Base-by-base conservation (phyloP, 2,329 filamentous ascomycete species). In the Ilyonectria sp. region DNA sequence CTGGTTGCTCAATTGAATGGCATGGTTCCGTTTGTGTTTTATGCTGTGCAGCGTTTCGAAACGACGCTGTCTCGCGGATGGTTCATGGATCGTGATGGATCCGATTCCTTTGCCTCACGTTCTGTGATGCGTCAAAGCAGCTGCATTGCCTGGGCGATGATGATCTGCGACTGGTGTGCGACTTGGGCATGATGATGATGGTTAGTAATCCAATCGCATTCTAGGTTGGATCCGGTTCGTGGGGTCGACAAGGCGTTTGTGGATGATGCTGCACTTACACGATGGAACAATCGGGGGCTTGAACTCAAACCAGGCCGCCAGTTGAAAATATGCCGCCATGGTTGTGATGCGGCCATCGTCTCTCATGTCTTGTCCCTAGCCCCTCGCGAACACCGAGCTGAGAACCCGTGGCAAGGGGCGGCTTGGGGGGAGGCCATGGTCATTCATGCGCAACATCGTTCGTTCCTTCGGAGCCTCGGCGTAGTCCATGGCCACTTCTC, bases 191-290 rank as follows among this genome's bases (percentile, higher is more conserved):
- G 37, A 52, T 26, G 26, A 29, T 35, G 21, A 19, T 17, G 23
- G 47, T 21, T n/a, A 10, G 47, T 29, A n/a, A 23, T 15, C 46
- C 46, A 49, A 23, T 15, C 23, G 26, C 49, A 52, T 19, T 52
- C 49, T 52, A 31, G n/a, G n/a, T 52, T 52, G 49, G 40, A 52
- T 58, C 55, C 29, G 26, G 26, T 17, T 37, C 15, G 26, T 43
- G 52, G 53, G 65, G 60, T 58, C 19, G 21, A 35, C 26, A 37
- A 60, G 68, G 55, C 46, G 57, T 55, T 29, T 43, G 52, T 29
- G 56, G 59, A 72, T 72, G 73, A 74, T 75, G 73, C 65, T 72
- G 70, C 55, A 54, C 66, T 73, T 69, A 75, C 73, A 74, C 70
- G 43, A 56, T 60, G 37, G 49, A 37, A n/a, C 21, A 21, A 21